Conservation (phyloP, 202 grass and related monocot genomes). For the Schoenoplectus triqueter region DNA sequence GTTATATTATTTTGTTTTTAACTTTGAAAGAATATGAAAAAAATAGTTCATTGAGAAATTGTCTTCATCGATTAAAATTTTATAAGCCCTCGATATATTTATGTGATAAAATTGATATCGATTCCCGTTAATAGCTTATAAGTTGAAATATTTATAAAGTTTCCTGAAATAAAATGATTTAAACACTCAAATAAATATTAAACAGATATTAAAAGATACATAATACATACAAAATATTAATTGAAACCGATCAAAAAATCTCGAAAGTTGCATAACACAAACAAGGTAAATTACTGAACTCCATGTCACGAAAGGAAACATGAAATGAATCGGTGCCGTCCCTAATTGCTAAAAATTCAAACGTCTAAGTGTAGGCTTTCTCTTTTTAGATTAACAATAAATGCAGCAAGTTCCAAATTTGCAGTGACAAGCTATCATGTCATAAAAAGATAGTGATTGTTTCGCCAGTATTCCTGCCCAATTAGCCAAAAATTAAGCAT, state of each 20-base stretch:
- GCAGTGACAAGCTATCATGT: slow-evolving; percentile 52
- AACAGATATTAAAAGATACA: too few relatives aligned
- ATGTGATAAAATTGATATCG: too few relatives aligned
- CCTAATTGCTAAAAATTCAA: slow-evolving; percentile 26
- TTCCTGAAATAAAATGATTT: not conserved
- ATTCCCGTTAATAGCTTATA: too few relatives aligned
- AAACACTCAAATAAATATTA: not conserved
- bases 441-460: slow-evolving; percentile 44
- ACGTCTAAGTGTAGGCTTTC: slow-evolving; percentile 34
- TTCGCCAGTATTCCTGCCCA: slow-evolving; percentile 27
- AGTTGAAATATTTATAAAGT: too few relatives aligned
- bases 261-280: slow-evolving; percentile 46
- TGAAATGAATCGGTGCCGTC: slow-evolving; percentile 31
- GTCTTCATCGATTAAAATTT: too few relatives aligned
- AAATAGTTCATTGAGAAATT: too few relatives aligned
- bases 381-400: slow-evolving; percentile 49
- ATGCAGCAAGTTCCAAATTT: slow-evolving; percentile 47
- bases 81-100: too few relatives aligned
- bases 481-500: slow-evolving; percentile 38
- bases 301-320: slow-evolving; percentile 42
- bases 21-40: too few relatives aligned
- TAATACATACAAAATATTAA: too few relatives aligned
- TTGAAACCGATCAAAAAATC: not conserved
- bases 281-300: slow-evolving; percentile 32
- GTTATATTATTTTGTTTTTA: too few relatives aligned